These are phyloP conservation scores for Planoprotostelium fungivorum DNA, from an alignment of 78 protist genomes.

Conservation along the genomic window DNA sequence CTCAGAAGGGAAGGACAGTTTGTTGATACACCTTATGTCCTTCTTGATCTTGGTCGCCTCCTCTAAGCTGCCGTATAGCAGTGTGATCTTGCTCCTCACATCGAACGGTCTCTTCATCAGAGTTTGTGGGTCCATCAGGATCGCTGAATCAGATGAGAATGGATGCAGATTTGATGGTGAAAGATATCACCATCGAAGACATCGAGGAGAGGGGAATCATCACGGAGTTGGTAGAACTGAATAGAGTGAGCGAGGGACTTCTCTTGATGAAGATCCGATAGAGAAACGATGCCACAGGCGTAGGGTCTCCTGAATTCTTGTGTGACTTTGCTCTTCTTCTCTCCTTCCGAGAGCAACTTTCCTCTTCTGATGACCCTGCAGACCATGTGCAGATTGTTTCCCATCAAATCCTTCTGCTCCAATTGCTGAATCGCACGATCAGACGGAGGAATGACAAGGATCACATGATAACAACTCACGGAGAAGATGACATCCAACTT, in stretches of 20 bases:
- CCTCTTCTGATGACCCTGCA: not conserved
- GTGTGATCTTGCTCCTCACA: not conserved
- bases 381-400: not conserved
- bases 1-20: not conserved
- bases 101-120: not conserved
- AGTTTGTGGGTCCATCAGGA: not conserved
- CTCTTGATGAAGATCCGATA: not conserved
- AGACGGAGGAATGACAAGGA: not conserved
- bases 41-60: not conserved
- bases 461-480: not conserved
- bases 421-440: not conserved
- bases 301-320: not conserved
- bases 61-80: not conserved
- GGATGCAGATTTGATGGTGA: too few relatives aligned
- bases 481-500: not conserved
- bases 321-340: not conserved
- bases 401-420: not conserved
- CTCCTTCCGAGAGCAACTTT: not conserved
- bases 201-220: too few relatives aligned
- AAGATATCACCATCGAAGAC: too few relatives aligned
- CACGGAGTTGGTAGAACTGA: too few relatives aligned
- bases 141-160: too few relatives aligned
- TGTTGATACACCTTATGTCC: not conserved
- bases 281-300: not conserved
- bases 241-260: too few relatives aligned